Evolutionary conservation across 306 rosid species (phyloP).

Genomic region (Citrullus mucosospermus): DNA sequence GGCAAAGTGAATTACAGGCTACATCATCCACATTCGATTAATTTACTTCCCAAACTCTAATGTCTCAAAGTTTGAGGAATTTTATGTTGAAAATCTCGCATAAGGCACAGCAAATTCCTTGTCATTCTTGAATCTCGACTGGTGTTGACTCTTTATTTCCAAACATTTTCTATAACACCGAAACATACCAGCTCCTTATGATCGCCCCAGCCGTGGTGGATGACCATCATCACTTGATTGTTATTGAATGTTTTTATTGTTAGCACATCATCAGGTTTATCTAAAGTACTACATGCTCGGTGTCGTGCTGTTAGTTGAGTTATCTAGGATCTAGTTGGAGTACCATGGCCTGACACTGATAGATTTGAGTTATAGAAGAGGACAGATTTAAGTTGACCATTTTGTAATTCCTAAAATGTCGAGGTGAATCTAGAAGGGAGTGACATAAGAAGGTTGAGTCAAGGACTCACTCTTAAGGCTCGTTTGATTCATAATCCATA

Average conservation of each 20-base stretch:
- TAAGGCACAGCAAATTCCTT: not conserved
- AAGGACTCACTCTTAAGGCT: not conserved
- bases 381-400: not conserved
- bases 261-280: not conserved
- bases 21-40: not conserved
- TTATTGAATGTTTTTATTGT: constrained; percentile 3
- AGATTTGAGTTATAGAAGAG: no score
- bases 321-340: not conserved
- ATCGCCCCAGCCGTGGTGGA: constrained; percentile 17
- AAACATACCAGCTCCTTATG: constrained; percentile 17
- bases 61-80: not conserved
- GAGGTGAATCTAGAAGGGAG: not conserved
- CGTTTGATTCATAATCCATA: not conserved
- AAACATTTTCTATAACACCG: not conserved
- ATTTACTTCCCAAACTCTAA: not conserved
- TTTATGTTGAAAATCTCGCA: not conserved
- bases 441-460: not conserved
- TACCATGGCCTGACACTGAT: not conserved
- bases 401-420: not conserved
- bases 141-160: not conserved
- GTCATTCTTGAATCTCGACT: not conserved
- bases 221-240: constrained; percentile 14
- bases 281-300: not conserved
- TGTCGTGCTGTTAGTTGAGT: not conserved
- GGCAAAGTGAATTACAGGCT: not conserved